phyloP scores from a whole-genome alignment of 2,329 filamentous ascomycete species.

The Leptographium wingfieldii region DNA sequence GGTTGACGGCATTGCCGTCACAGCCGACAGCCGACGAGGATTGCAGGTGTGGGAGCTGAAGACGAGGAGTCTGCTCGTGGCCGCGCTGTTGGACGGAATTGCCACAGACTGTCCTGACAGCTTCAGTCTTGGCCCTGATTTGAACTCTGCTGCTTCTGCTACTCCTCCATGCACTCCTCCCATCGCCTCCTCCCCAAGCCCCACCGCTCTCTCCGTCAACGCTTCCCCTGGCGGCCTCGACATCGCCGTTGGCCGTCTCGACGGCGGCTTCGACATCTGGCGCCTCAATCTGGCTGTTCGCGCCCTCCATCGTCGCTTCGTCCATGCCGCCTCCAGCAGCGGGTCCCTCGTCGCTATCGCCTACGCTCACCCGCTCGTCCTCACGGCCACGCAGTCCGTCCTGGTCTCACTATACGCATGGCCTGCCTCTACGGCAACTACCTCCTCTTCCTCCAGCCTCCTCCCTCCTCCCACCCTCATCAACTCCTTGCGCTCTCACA shows the following conservation, averaged over 20 bases:
- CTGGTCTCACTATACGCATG: conserved; percentile 63
- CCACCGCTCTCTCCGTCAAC: conserved; percentile 56
- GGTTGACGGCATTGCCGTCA: conserved; percentile 64
- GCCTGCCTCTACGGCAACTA: neutral
- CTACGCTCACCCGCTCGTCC: conserved; percentile 59
- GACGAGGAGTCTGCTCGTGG: conserved; percentile 46
- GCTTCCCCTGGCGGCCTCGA: conserved; percentile 36
- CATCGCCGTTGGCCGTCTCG: conserved; percentile 55
- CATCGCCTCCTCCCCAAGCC: conserved; percentile 18
- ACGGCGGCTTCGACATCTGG: conserved; percentile 64
- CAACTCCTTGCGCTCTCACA: conserved; percentile 69
- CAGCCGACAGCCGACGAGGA: conserved; percentile 56
- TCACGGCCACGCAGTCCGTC: conserved; percentile 66
- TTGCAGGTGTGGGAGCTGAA: conserved; percentile 69
- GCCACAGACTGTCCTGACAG: too few species aligned
- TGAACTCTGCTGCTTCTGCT: too few species aligned
- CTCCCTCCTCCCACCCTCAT: conserved; percentile 44
- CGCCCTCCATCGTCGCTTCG: conserved; percentile 38
- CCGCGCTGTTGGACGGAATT: conserved; percentile 20
- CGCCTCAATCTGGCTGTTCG: conserved; percentile 32
- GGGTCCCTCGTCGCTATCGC: conserved; percentile 59
- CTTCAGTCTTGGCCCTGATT: too few species aligned
- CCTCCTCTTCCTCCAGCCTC: conserved; percentile 7
- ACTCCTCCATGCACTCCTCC: too few species aligned
- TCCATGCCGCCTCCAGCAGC: conserved; percentile 47